phyloP scores from a whole-genome alignment of 495 filamentous ascomycete genomes.

The Aspergillus mulundensis region DNA sequence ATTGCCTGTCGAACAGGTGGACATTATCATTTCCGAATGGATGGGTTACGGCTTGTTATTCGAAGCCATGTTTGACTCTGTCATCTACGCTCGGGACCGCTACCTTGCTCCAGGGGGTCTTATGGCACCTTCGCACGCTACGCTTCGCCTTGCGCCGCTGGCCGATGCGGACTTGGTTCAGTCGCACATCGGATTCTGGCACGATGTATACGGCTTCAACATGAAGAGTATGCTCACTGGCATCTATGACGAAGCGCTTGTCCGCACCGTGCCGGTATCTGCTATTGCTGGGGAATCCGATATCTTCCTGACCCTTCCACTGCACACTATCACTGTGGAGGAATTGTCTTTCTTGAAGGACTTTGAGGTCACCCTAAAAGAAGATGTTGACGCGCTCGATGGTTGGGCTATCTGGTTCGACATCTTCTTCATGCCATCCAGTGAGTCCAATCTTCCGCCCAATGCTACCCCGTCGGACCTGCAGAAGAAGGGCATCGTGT shows the following conservation, averaged over 20 bases:
- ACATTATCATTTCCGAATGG: constrained; percentile 96
- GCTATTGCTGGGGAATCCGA: constrained; percentile 43
- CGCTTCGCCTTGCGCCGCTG: constrained; percentile 79
- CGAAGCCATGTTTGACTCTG: constrained; percentile 93
- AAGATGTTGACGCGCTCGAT: constrained; percentile 54
- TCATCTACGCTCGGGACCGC: constrained; percentile 80
- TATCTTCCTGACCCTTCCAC: constrained; percentile 52
- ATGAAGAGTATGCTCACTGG: constrained; percentile 54
- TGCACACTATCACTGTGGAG: constrained; percentile 53
- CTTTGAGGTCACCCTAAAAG: constrained; percentile 50
- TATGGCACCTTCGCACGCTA: constrained; percentile 89
- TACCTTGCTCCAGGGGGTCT: constrained; percentile 74
- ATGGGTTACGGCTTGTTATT: constrained; percentile 95
- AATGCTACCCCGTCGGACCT: constrained; percentile 40
- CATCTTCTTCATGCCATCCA: constrained; percentile 55
- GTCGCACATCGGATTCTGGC: constrained; percentile 65
- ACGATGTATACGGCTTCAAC: constrained; percentile 56
- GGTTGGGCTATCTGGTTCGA: constrained; percentile 64
- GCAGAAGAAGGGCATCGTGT: constrained; percentile 44
- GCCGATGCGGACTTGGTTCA: constrained; percentile 77
- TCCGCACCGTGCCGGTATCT: constrained; percentile 43
- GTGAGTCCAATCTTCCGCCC: constrained; percentile 38
- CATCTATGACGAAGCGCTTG: constrained; percentile 57
- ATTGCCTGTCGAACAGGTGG: constrained; percentile 75
- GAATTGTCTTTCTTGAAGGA: constrained; percentile 55